Evolutionary conservation across 2,329 filamentous ascomycete species (phyloP), one percentile per base, ranked within the genome.

Genomic region (Alternaria sp.): DNA sequence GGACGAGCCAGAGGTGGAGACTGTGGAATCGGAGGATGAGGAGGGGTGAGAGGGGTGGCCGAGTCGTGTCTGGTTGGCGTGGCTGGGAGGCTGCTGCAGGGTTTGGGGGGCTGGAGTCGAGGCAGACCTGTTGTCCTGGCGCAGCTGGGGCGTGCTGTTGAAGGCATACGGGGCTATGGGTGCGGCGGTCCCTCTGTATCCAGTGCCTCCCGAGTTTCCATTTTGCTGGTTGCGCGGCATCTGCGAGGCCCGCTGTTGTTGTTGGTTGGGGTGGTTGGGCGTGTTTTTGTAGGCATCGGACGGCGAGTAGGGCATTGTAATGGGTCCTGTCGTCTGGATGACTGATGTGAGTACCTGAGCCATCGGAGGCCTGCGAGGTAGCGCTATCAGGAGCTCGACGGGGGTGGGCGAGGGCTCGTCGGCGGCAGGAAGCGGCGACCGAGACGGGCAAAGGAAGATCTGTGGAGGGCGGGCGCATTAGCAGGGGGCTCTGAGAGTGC

Each of bases 41-140:
- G 81, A 81, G 37, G 80, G 73, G 55, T 80, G 79, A 18, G 77
- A 73, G 20, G 77, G 77, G 62, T 80, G 78, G 49, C 76, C 77
- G 6, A 76, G 73, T 45, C 76, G 75, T 23, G 74, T 60, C 30
- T 73, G 64, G 55, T 69, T 70, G 53, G 67, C 63, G 14, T 71
- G 58, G 58, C 61, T 68, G 15, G 71, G 66, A 50, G 66, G 68
- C 68, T 77, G 79, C 62, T 77, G 74, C 58, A 71, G 67, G 51
- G 74, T 69, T 53, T 84, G 84, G 51, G 83, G 79, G 57, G 81
- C 78, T 9, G 87, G 86, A 60, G 85, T 83, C 62, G 87, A 87
- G 30, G 80, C 80, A 20, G 86, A 84, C 72, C 87, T 84, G 70
- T 83, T 84, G 66, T 90, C 87, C 66, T 85, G 81, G 59, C 86